These are phyloP conservation scores for Boletus huronensis DNA, from an alignment of 768 basidiomycete genomes.

Conservation along the genomic window DNA sequence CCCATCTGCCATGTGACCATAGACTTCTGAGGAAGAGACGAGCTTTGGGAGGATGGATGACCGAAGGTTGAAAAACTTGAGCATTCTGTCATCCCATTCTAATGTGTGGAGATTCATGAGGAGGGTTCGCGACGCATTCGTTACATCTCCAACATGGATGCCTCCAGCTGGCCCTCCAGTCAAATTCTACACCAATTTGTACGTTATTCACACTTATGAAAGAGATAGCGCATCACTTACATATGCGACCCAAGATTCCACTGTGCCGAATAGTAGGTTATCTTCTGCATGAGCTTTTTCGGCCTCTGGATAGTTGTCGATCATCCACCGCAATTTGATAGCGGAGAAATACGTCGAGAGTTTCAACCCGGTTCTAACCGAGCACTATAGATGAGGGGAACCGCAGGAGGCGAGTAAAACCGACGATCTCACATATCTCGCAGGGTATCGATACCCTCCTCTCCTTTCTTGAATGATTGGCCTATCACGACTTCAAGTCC, in stretches of 20 bases:
- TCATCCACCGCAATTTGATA: slow-evolving; percentile 96
- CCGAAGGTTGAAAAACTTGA: slow-evolving; percentile 85
- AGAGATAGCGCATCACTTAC: slow-evolving; percentile 39
- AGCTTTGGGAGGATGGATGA: slow-evolving; percentile 77
- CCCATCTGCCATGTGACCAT: slow-evolving; percentile 71
- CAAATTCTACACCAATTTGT: slow-evolving; percentile 53
- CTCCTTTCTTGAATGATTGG: slow-evolving; percentile 64
- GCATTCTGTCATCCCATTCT: slow-evolving; percentile 76
- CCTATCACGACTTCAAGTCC: slow-evolving; percentile 74
- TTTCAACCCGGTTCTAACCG: slow-evolving; percentile 79
- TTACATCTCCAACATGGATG: slow-evolving; percentile 86
- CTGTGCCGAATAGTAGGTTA: slow-evolving; percentile 86
- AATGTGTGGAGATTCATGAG: slow-evolving; percentile 81
- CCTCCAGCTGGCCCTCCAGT: slow-evolving; percentile 70
- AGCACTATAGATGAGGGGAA: background rate
- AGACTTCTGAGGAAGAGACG: slow-evolving; percentile 89
- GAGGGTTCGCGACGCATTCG: slow-evolving; percentile 95
- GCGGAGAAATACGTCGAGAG: slow-evolving; percentile 98
- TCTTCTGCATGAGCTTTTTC: slow-evolving; percentile 74
- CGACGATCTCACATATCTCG: slow-evolving; percentile 57
- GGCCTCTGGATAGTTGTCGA: slow-evolving; percentile 79
- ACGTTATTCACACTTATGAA: background rate
- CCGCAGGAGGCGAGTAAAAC: background rate
- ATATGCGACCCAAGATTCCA: slow-evolving; percentile 96
- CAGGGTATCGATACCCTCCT: slow-evolving; percentile 62